Evolutionary conservation across 164 flowering plant species (phyloP).

Genomic region (Sextonia rubra): DNA sequence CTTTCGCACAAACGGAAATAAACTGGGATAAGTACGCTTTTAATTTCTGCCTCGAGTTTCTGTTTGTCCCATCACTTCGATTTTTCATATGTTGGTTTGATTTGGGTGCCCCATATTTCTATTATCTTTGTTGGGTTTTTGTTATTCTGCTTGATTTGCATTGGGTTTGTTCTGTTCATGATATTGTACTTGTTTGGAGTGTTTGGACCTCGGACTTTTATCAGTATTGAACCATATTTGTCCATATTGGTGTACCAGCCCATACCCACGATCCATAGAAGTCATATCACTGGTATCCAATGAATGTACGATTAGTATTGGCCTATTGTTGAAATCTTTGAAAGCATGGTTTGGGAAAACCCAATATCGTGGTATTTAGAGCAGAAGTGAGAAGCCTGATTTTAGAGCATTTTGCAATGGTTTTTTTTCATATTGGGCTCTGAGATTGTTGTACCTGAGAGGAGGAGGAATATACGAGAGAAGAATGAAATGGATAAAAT

Average conservation of each 20-base stretch:
- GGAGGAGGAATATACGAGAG: no score
- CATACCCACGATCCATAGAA: no score
- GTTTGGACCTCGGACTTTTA: background rate
- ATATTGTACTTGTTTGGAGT: background rate
- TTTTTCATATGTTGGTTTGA: background rate
- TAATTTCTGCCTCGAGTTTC: background rate
- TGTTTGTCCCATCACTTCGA: background rate
- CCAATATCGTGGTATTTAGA: no score
- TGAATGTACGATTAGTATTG: no score
- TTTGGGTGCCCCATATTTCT: background rate
- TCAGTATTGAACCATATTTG: background rate
- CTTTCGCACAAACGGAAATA: slow-evolving; percentile 69
- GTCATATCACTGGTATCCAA: no score
- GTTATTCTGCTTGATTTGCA: background rate
- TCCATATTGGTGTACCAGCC: background rate
- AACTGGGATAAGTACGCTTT: slow-evolving; percentile 75
- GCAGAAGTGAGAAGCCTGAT: no score
- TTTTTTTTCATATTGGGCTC: no score
- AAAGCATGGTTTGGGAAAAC: no score
- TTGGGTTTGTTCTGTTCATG: background rate
- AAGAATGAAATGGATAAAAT: no score
- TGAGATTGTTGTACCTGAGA: no score
- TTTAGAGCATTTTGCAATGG: no score
- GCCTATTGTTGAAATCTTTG: no score
- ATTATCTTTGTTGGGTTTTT: background rate